These are phyloP conservation scores for Suillus spraguei DNA, from an alignment of 768 basidiomycete genomes.

Conservation along the genomic window DNA sequence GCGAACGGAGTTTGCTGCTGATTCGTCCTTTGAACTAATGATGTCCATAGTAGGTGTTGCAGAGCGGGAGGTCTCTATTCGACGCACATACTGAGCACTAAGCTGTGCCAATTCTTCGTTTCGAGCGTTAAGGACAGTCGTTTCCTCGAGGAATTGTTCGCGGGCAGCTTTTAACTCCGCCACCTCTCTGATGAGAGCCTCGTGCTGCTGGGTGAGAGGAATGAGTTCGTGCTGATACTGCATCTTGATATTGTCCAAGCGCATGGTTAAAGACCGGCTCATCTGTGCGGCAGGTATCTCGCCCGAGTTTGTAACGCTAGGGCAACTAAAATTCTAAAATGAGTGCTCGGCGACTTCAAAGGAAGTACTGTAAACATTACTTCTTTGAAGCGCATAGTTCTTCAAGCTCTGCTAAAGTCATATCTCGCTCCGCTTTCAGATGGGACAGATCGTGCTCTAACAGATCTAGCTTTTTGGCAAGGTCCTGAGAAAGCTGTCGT, in stretches of 20 bases:
- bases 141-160: slow-evolving; percentile 89
- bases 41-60: slow-evolving; percentile 19
- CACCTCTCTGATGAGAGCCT: slow-evolving; percentile 78
- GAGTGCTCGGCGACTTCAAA: slow-evolving; percentile 22
- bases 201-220: slow-evolving; percentile 81
- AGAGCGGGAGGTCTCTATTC: slow-evolving; percentile 54
- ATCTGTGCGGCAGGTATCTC: slow-evolving; percentile 47
- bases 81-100: slow-evolving; percentile 78
- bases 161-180: slow-evolving; percentile 83
- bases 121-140: slow-evolving; percentile 83
- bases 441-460: slow-evolving; percentile 88
- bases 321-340: slow-evolving; percentile 23
- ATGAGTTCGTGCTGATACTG: slow-evolving; percentile 89
- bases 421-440: slow-evolving; percentile 86
- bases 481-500: slow-evolving; percentile 76
- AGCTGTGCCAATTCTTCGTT: slow-evolving; percentile 94
- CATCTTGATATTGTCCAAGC: slow-evolving; percentile 83
- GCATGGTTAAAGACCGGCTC: slow-evolving; percentile 75
- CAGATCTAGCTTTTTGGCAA: slow-evolving; percentile 71
- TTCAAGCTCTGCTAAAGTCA: slow-evolving; percentile 91
- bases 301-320: slow-evolving; percentile 27
- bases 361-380: slow-evolving; percentile 40
- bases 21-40: slow-evolving; percentile 3
- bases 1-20: slow-evolving; percentile 14
- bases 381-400: slow-evolving; percentile 78